Evolutionary conservation across 2,329 filamentous ascomycete genomes (phyloP), one percentile per base, ranked within the genome.

Genomic region (Leptodontidium sp.): DNA sequence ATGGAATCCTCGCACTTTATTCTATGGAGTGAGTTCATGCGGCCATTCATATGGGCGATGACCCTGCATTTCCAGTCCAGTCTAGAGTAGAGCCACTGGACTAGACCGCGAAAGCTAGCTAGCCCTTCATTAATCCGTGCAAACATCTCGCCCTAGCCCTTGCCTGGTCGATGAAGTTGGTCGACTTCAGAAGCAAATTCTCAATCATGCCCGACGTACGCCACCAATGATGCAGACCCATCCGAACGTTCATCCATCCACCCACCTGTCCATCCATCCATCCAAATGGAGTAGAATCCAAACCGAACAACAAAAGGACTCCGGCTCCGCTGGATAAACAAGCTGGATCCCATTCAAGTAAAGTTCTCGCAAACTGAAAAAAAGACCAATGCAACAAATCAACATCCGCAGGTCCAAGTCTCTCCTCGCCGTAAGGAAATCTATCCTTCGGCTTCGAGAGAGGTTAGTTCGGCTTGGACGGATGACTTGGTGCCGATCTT

Each of bases 401-500:
- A 53, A 40, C 12, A 26, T 58, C 26, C 12, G 14, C 45, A 11
- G 14, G 14, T 24, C 21, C 26, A 49, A 49, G 17, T 59, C 26
- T 24, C 15, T 29, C 26, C 7, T 52, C 14, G 12, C 1, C 32
- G 29, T 4, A 6, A 17, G 12, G 9, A 26, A 47, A 24, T 24
- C 40, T 65, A 67, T 38, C n/a, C 53, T 43, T 76, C 75, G 4
- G 66, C 65, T 14, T 78, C 77, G 50, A 79, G 69, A n/a, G 74
- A 64, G 40, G 91, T 87, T 69, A 99, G 83, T 82, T 99, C 96
- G 82, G 91, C 93, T 71, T 94, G 85, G 68, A 99, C 95, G 17
- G 87, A 82, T 61, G 90, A 84, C 84, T 98, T 97, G 26, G 94
- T 98, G 66, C 89, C 88, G 76, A 99, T 99, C 87, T 99, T 99